A percentile compares a stretch with the other conserved stretches of the same genome.
Conservation (phyloP, 2,329 filamentous ascomycete genomes). For the Domatiomyces catenatus region DNA sequence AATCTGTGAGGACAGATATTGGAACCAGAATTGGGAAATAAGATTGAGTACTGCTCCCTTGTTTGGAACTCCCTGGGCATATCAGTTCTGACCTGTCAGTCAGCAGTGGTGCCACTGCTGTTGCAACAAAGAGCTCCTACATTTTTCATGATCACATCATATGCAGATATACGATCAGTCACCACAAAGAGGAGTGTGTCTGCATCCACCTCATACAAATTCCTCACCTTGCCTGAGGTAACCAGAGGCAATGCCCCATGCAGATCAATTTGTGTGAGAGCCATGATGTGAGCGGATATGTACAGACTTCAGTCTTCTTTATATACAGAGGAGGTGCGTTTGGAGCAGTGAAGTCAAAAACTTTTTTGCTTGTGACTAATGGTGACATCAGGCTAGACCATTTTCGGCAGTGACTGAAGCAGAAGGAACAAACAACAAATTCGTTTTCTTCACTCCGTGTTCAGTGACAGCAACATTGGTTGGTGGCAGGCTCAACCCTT, state of each 20-base stretch:
- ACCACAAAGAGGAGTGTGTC: conserved; percentile 66
- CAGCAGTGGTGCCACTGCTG: conserved; percentile 22
- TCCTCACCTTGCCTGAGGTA: conserved; percentile 60
- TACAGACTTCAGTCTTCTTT: neutral
- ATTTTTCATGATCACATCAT: conserved; percentile 80
- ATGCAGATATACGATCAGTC: conserved; percentile 84
- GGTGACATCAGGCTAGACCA: too few relatives aligned
- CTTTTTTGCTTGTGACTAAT: too few relatives aligned
- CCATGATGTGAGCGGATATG: conserved; percentile 7
- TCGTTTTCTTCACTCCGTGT: too few relatives aligned
- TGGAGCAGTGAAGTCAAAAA: too few relatives aligned
- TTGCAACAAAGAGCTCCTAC: conserved; percentile 25
- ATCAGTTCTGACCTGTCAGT: conserved; percentile 22
- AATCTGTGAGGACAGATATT: conserved; percentile 40
- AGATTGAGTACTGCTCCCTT: conserved; percentile 55
- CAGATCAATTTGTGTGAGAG: conserved; percentile 25
- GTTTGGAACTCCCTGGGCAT: conserved; percentile 45
- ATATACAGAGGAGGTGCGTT: too few relatives aligned
- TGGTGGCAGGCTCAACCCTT: neutral
- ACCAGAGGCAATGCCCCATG: conserved; percentile 33
- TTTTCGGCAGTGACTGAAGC: too few relatives aligned
- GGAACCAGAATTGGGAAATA: conserved; percentile 55
- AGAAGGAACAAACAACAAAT: too few relatives aligned
- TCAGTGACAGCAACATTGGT: too few relatives aligned
- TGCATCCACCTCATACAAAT: conserved; percentile 59